These are phyloP conservation scores for Calocybe gangraenosa DNA, from an alignment of 768 basidiomycete species.

Conservation along the genomic window DNA sequence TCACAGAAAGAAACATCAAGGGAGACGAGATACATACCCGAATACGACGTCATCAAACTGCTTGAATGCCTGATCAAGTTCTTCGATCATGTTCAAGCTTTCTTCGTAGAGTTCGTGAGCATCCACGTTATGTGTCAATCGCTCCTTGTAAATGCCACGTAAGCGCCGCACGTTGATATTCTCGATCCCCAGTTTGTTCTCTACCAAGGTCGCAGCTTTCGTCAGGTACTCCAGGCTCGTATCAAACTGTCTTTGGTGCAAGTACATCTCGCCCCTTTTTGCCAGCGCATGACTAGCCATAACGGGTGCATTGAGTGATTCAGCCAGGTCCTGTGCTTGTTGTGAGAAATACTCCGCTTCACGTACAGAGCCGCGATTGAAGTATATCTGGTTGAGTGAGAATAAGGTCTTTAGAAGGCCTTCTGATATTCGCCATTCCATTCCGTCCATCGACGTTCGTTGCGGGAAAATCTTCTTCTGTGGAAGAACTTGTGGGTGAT, in stretches of 20 bases:
- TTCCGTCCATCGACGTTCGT: constrained; percentile 40
- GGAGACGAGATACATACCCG: constrained; percentile 31
- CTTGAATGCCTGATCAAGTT: constrained; percentile 53
- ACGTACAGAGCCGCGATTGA: constrained; percentile 71
- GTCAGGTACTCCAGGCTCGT: constrained; percentile 54
- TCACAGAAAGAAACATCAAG: background rate
- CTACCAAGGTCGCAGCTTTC: constrained; percentile 42
- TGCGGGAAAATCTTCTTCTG: constrained; percentile 25
- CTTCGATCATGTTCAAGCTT: constrained; percentile 56
- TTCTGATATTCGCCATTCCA: constrained; percentile 77
- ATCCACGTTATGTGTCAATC: constrained; percentile 35
- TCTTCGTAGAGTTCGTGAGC: constrained; percentile 52
- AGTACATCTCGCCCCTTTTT: constrained; percentile 63
- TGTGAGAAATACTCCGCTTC: constrained; percentile 84
- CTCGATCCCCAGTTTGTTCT: constrained; percentile 50
- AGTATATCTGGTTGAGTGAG: constrained; percentile 59
- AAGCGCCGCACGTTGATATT: constrained; percentile 55
- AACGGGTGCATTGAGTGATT: constrained; percentile 60
- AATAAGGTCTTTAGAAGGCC: constrained; percentile 66
- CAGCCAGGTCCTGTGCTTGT: constrained; percentile 72
- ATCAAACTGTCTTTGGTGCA: constrained; percentile 56
- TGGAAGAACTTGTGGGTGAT: constrained; percentile 13
- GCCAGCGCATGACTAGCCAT: constrained; percentile 63
- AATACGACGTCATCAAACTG: constrained; percentile 43
- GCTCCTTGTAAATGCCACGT: constrained; percentile 48